Evolutionary conservation across 2,329 filamentous ascomycete species (phyloP).

Genomic region (Nemania sp.): DNA sequence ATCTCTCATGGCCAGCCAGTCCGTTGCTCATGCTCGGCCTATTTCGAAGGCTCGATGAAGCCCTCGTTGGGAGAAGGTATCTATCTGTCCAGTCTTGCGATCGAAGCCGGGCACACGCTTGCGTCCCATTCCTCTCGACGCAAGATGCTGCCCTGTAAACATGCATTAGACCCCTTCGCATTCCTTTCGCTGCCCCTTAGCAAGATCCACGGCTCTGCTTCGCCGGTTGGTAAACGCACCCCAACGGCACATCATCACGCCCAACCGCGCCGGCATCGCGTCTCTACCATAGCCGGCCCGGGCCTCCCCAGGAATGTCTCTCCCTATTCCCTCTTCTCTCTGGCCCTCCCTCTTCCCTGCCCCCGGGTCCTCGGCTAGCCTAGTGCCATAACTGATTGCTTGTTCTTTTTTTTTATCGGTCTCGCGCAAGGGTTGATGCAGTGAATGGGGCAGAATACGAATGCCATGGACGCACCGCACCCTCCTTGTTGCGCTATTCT

Average conservation of each 20-base stretch:
- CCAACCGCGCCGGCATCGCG: conserved; percentile 9
- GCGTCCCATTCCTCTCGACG: conserved; percentile 1
- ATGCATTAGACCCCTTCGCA: neutral
- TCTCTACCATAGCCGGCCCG: conserved; percentile 15
- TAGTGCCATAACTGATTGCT: neutral
- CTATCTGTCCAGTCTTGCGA: conserved; percentile 19
- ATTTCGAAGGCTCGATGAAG: neutral
- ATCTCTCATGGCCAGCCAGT: no score
- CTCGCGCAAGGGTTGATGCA: neutral
- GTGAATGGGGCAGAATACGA: conserved; percentile 5
- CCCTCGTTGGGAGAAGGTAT: neutral
- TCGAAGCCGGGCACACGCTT: neutral
- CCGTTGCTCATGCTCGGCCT: neutral
- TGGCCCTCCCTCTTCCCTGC: neutral
- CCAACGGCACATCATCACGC: conserved; percentile 11
- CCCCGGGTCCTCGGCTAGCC: neutral
- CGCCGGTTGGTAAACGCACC: neutral
- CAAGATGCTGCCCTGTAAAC: neutral
- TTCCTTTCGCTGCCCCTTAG: conserved; percentile 4
- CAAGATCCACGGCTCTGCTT: conserved; percentile 4
- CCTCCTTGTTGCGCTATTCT: neutral
- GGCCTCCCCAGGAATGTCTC: conserved; percentile 15
- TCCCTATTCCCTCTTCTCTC: neutral
- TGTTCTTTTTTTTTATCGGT: no score
- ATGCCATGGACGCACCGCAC: no score